Percentiles rank a stretch among this genome's conserved stretches.
Evolutionary conservation across 441 rosid species (phyloP).

Genomic region (Populus trichocarpa): DNA sequence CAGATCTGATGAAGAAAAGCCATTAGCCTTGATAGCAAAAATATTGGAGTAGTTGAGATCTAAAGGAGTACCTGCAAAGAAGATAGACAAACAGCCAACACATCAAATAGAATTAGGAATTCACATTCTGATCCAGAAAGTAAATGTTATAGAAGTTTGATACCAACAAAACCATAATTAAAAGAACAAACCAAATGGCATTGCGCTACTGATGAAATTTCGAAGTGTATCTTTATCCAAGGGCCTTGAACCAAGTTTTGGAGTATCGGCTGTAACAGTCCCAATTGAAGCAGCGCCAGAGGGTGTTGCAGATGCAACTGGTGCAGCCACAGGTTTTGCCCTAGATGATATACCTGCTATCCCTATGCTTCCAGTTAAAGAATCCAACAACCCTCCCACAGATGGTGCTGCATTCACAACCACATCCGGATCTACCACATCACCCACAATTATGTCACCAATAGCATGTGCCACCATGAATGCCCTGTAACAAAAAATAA

Average conservation of each 20-base stretch:
- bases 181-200: constrained; percentile 87
- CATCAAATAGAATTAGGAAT: constrained; percentile 7
- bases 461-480: constrained; percentile 85
- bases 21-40: constrained; percentile 60
- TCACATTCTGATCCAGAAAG: constrained; percentile 15
- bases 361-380: constrained; percentile 92
- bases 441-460: constrained; percentile 80
- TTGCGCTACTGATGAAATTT: constrained; percentile 67
- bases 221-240: constrained; percentile 80
- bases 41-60: constrained; percentile 74
- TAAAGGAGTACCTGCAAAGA: constrained; percentile 67
- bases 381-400: constrained; percentile 94
- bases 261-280: constrained; percentile 58
- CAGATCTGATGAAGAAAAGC: constrained; percentile 76
- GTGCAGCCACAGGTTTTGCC: constrained; percentile 77
- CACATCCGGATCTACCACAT: constrained; percentile 80
- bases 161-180: constrained; percentile 28
- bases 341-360: constrained; percentile 78
- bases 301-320: constrained; percentile 66
- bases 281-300: constrained; percentile 49
- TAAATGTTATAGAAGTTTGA: constrained; percentile 16
- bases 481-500: constrained; percentile 47
- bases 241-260: constrained; percentile 64
- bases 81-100: constrained; percentile 9
- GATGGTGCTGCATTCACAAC: constrained; percentile 68